Evolutionary conservation across 2,329 filamentous ascomycete genomes (phyloP).

Genomic region (Tolypocladium cylindrosporum): DNA sequence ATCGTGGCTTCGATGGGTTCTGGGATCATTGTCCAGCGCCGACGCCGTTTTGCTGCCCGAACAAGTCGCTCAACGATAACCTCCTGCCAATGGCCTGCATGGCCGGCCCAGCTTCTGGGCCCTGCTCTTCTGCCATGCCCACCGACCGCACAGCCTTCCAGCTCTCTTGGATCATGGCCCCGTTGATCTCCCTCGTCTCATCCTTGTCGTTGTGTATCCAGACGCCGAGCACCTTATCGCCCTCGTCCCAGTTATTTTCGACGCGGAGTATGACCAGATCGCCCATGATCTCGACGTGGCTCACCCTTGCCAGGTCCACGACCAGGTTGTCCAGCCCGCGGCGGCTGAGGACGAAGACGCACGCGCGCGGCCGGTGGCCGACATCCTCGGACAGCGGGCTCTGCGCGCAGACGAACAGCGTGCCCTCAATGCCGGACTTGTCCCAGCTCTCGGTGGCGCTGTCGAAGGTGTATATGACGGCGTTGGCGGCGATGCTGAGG

Average conservation of each 20-base stretch:
- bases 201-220: constrained; percentile 44
- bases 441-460: constrained; percentile 62
- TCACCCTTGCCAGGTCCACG: constrained; percentile 50
- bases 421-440: constrained; percentile 76
- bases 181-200: constrained; percentile 31
- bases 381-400: constrained; percentile 27
- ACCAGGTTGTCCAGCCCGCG: constrained; percentile 62
- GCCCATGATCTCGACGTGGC: constrained; percentile 52
- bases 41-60: constrained; percentile 21
- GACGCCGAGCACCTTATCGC: constrained; percentile 37
- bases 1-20: neutral
- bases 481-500: constrained; percentile 72
- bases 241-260: constrained; percentile 21
- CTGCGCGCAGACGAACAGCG: constrained; percentile 75
- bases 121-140: constrained; percentile 16
- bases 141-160: constrained; percentile 28
- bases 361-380: constrained; percentile 29
- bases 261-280: constrained; percentile 42
- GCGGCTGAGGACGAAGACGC: constrained; percentile 66
- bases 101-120: constrained; percentile 26
- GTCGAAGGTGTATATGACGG: constrained; percentile 75
- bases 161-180: constrained; percentile 29
- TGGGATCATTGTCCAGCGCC: constrained; percentile 6
- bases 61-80: constrained; percentile 35
- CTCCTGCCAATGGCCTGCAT: constrained; percentile 33